phyloP scores from a whole-genome alignment of 176 grass and related monocot species.

The Carex myosuroides region DNA sequence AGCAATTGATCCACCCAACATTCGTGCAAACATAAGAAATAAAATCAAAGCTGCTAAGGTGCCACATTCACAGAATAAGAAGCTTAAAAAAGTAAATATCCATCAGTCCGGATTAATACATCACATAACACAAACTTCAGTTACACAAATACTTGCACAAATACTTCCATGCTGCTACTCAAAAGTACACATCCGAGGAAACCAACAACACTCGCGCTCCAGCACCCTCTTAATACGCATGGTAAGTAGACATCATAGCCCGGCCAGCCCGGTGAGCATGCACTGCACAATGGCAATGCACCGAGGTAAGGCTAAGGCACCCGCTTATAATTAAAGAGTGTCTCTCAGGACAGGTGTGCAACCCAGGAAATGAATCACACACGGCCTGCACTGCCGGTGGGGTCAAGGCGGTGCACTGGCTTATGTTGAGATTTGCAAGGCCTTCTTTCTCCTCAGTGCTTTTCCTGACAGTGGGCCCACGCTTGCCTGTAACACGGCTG shows the following conservation, averaged over 20 bases:
- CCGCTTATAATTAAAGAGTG: constrained; percentile 90
- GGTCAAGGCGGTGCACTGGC: constrained; percentile 84
- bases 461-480: constrained; percentile 14
- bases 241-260: constrained; percentile 30
- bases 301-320: constrained; percentile 81
- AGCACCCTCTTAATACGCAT: constrained; percentile 39
- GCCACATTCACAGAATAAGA: neutral
- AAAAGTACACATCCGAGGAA: neutral
- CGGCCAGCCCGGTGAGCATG: constrained; percentile 46
- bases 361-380: constrained; percentile 72
- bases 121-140: neutral
- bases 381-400: constrained; percentile 73
- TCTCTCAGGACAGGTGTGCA: constrained; percentile 70
- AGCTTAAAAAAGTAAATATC: neutral
- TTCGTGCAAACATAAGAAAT: neutral
- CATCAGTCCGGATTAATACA: constrained; percentile 4
- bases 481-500: constrained; percentile 38
- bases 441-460: constrained; percentile 27
- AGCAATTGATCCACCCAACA: neutral
- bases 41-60: neutral
- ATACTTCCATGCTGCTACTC: neutral
- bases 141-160: neutral
- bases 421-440: constrained; percentile 72
- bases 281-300: constrained; percentile 69
- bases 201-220: neutral